Percentiles rank a stretch among this genome's conserved stretches.
These are phyloP conservation scores for Suhomyces canberraensis DNA, from an alignment of 805 yeast genomes.

Conservation along the genomic window DNA sequence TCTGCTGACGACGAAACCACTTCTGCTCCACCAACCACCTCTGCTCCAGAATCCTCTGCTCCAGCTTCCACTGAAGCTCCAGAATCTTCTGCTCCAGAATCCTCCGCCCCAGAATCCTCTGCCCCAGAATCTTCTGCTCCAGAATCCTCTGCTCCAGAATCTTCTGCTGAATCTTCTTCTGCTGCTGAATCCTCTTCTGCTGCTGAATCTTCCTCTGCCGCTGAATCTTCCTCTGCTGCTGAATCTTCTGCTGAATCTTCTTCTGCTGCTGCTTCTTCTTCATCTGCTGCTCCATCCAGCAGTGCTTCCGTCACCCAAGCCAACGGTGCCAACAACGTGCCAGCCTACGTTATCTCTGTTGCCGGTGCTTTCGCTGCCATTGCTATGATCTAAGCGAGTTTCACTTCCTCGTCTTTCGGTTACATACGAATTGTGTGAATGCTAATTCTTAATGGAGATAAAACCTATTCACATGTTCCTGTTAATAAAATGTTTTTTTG, in stretches of 20 bases:
- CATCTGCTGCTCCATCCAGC: conserved; percentile 5
- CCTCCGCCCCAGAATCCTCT: conserved; percentile 11
- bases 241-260: conserved; percentile 6
- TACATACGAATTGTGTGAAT: too few relatives aligned
- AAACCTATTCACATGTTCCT: too few relatives aligned
- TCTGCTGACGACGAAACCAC: conserved; percentile 4
- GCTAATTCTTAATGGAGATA: too few relatives aligned
- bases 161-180: conserved; percentile 8
- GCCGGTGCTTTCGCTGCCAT: conserved; percentile 10
- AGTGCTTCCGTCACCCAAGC: conserved; percentile 16
- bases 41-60: conserved; percentile 16
- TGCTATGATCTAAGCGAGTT: conserved; percentile 9
- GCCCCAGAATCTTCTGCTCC: conserved; percentile 6
- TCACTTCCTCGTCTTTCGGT: too few relatives aligned
- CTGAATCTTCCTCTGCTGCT: conserved; percentile 6
- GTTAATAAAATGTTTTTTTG: too few relatives aligned
- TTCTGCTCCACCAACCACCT: conserved; percentile 7
- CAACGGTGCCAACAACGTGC: conserved; percentile 7
- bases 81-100: conserved; percentile 3
- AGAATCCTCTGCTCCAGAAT: conserved; percentile 1
- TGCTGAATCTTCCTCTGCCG: conserved; percentile 3
- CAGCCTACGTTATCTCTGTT: conserved; percentile 9
- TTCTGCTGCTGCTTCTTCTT: conserved; percentile 4
- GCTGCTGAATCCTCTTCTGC: conserved; percentile 6
- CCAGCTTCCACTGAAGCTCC: conserved; percentile 12